Evolutionary conservation across 2,329 filamentous ascomycete species (phyloP).

Genomic region (Hysterium pulicare): DNA sequence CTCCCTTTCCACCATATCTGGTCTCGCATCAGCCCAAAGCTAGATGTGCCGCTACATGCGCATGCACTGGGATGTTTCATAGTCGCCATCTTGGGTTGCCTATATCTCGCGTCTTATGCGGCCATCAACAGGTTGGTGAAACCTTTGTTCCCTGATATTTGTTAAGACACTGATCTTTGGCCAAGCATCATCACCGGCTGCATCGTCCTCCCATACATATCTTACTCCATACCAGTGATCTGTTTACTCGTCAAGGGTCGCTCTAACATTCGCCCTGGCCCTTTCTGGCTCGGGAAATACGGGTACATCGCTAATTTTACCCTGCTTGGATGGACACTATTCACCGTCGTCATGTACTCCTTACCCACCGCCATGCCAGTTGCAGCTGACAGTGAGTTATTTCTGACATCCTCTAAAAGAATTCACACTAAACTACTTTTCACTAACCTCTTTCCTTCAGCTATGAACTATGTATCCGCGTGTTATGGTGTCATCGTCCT

Average conservation of each 20-base stretch:
- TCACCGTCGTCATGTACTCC: slow-evolving; percentile 4
- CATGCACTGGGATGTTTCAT: slow-evolving; percentile 21
- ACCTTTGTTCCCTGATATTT: no score
- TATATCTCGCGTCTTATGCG: slow-evolving; percentile 45
- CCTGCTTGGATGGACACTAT: not conserved
- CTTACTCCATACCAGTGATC: slow-evolving; percentile 28
- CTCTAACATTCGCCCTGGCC: slow-evolving; percentile 38
- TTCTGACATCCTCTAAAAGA: no score
- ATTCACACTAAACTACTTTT: no score
- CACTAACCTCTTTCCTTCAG: no score
- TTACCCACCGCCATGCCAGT: slow-evolving; percentile 3
- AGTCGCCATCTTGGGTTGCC: slow-evolving; percentile 39
- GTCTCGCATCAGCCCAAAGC: slow-evolving; percentile 9
- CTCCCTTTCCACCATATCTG: slow-evolving; percentile 30
- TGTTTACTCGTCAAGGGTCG: slow-evolving; percentile 34
- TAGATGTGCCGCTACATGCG: slow-evolving; percentile 5
- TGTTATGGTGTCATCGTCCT: slow-evolving; percentile 2
- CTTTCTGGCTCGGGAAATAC: slow-evolving; percentile 22
- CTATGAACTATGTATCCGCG: slow-evolving; percentile 5
- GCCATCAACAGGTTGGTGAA: slow-evolving; percentile 49
- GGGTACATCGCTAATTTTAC: not conserved
- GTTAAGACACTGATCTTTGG: no score
- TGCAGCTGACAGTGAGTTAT: not conserved
- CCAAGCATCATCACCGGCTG: slow-evolving; percentile 25
- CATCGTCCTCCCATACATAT: slow-evolving; percentile 24